Base-by-base conservation (phyloP, 1,284 basidiomycete species). In the Pseudozyma sp. region DNA sequence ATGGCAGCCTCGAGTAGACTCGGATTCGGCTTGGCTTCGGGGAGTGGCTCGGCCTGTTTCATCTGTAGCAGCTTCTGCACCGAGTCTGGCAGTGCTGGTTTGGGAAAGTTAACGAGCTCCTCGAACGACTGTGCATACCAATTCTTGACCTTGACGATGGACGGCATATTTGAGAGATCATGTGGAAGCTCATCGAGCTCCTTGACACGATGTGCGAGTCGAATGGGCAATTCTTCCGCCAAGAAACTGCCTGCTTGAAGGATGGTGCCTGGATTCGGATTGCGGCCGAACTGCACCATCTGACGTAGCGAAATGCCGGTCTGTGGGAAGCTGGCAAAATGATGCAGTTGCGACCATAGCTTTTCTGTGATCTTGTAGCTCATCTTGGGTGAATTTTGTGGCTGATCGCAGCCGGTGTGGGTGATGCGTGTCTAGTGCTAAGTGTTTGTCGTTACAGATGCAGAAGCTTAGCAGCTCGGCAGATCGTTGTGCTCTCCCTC, bases 91-190 rank as follows among this genome's bases (percentile, higher is more conserved):
- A 85, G 72, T 34, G 54, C 48, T 0, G 83, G 83, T 38, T 71
- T 70, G 44, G 83, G 83, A 44, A 84, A 85, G 47, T 80, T 67
- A 65, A 85, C 71, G 38, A 85, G 80, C 62, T 85, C 83, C 57
- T 98, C 93, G 83, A 99, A 99, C 16, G 93, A 95, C 87, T 99
- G 94, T 0, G 95, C 96, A 85, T 99, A 99, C 96, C 96, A 99
- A 83, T 97, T 92, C 87, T 96, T 96, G 75, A 99, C 96, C 83
- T 93, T 94, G 75, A 92, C 90, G 76, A 99, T 98, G 51, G 92
- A 93, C 0, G 92, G 91, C 95, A 97, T 97, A 63, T 91, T 90
- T 80, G 91, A 92, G 67, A 99, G 88, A 56, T 94, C 92, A 86
- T 97, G 93, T 0, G 97, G 96, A 5, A 99, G 89, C 78, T 94